These are phyloP conservation scores for Ceriops zippeliana DNA, from an alignment of 345 rosid genomes.

Conservation along the genomic window DNA sequence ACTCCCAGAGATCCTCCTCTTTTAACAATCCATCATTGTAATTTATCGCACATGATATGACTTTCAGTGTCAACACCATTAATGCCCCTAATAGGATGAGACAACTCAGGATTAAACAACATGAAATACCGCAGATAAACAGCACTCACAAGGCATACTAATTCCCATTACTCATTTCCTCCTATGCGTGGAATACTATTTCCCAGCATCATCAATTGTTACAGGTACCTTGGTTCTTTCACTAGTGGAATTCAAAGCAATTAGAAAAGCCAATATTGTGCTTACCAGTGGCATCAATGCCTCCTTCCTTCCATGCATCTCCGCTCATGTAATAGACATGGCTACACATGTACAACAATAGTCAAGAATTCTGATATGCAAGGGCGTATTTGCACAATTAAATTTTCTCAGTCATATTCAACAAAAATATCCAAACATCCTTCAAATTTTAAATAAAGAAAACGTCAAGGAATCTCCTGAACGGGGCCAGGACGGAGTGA, in stretches of 20 bases:
- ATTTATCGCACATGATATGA: conserved; percentile 82
- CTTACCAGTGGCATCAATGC: conserved; percentile 95
- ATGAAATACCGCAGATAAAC: neutral
- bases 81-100: conserved; percentile 59
- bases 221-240: neutral
- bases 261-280: conserved; percentile 8
- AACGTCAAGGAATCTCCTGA: too few species aligned
- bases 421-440: too few species aligned
- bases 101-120: conserved; percentile 1
- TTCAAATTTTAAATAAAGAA: too few species aligned
- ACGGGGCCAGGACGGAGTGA: too few species aligned
- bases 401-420: too few species aligned
- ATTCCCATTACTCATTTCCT: neutral
- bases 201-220: too few species aligned
- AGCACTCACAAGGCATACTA: neutral
- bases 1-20: conserved; percentile 68
- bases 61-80: conserved; percentile 90
- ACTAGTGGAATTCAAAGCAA: neutral
- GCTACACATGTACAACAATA: conserved; percentile 44
- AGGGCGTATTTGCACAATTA: conserved; percentile 1
- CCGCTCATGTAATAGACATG: conserved; percentile 98
- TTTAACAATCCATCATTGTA: conserved; percentile 76
- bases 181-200: too few species aligned
- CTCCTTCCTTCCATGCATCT: conserved; percentile 99
- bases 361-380: conserved; percentile 31